Conservation (phyloP, 2,329 filamentous ascomycete species). For the Penicillium sp. region DNA sequence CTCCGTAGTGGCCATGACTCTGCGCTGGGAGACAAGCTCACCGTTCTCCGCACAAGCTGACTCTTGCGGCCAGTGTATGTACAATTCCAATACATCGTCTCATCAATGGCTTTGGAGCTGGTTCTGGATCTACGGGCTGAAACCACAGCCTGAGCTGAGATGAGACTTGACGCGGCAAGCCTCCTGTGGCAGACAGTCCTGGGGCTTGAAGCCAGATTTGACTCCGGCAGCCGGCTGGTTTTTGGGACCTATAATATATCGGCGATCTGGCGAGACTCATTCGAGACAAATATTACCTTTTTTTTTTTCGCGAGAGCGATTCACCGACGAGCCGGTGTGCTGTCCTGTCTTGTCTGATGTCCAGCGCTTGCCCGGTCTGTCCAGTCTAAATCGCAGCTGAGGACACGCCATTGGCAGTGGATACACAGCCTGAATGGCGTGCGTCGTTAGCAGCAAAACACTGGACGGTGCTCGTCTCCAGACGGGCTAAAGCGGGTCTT, state of each 20-base stretch:
- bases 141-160: not conserved
- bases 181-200: not conserved
- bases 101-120: not conserved
- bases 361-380: not conserved
- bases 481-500: conserved; percentile 1
- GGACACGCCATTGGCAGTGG: not conserved
- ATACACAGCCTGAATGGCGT: not conserved
- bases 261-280: not conserved
- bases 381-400: not conserved
- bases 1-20: not conserved
- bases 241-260: too few species aligned
- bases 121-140: not conserved
- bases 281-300: not conserved
- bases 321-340: not conserved
- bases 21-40: not conserved
- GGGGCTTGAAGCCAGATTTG: too few species aligned
- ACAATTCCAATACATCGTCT: not conserved
- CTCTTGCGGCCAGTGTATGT: not conserved
- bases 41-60: not conserved
- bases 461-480: not conserved
- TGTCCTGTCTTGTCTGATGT: not conserved
- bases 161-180: not conserved
- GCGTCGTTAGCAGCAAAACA: not conserved
- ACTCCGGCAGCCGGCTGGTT: too few species aligned
- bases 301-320: not conserved